A percentile compares a stretch with the other conserved stretches of the same genome.
These are phyloP conservation scores for Monosporascus sp. DNA, from an alignment of 2,329 filamentous ascomycete genomes.

Conservation along the genomic window DNA sequence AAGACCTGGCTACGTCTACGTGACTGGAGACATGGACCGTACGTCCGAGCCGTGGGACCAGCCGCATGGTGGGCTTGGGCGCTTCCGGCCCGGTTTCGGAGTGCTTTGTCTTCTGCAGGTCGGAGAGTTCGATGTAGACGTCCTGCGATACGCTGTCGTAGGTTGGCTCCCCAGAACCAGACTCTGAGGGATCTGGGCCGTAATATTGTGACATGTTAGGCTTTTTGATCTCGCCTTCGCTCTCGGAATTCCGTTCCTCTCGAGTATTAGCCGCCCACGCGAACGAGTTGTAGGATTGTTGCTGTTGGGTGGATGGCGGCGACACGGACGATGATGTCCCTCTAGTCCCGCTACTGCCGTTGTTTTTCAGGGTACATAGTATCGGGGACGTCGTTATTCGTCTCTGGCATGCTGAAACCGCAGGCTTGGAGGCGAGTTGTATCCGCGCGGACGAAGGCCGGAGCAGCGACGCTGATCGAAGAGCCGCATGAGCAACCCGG, in stretches of 20 bases:
- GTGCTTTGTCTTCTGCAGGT: constrained; percentile 15
- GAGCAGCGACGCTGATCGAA: constrained; percentile 17
- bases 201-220: constrained; percentile 15
- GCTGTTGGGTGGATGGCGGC: constrained; percentile 1
- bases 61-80: constrained; percentile 26
- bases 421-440: constrained; percentile 5
- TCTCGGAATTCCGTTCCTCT: neutral
- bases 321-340: neutral
- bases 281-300: constrained; percentile 3
- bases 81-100: constrained; percentile 4
- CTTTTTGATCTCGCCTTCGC: constrained; percentile 11
- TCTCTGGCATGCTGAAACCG: constrained; percentile 2
- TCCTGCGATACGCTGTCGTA: constrained; percentile 15
- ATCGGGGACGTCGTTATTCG: constrained; percentile 12
- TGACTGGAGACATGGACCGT: constrained; percentile 36
- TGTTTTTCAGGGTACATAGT: constrained; percentile 2
- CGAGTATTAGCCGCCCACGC: constrained; percentile 8
- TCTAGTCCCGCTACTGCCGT: too few relatives aligned
- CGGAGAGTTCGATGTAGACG: constrained; percentile 22
- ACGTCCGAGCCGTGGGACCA: constrained; percentile 38
- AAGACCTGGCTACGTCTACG: constrained; percentile 39
- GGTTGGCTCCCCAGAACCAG: neutral
- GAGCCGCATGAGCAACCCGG: constrained; percentile 17
- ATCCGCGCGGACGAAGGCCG: constrained; percentile 15
- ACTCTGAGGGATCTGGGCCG: neutral